Base-by-base conservation (phyloP, 257 asterid genomes). In the Orobanche coerulescens region DNA sequence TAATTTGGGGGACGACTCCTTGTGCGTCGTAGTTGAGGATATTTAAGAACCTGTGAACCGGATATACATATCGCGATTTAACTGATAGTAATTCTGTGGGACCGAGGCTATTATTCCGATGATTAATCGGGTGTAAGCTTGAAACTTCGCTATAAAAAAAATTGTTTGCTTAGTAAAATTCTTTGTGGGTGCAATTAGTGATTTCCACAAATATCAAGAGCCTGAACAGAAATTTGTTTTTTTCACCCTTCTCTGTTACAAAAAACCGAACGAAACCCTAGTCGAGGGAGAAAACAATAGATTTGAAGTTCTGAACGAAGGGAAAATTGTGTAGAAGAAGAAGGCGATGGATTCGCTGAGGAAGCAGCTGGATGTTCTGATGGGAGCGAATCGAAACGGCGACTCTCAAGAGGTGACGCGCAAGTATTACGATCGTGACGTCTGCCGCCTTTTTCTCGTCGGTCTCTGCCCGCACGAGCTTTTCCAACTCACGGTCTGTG, bases 381-480 rank as follows among this genome's bases (percentile, higher is more conserved):
- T 87, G 95, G 95, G 95, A 51, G 91, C 94, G 10, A 87, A 87
- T 64, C 81, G 95, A 6, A 85, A 87, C 69, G 95, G 95, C 30
- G 95, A 87, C 56, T 73, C 82, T 3, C 65, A 70, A 66, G 95
- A 87, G 75, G 87, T 87, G 37, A 86, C 80, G 58, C 83, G 94
- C 20, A 84, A 87, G 73, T 87, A 87, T 75, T 80, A 14, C 81
- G 94, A 87, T 68, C 95, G 95, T 23, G 95, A 87, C 53, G 95
- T 87, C n/a, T 87, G 95, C 71, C 95, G 95, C 61, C 85, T 87
- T 30, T 84, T 53, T 73, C 95, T 87, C 74, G 78, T 88, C 31
- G 95, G 95, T 54, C 87, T 87, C 13, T 87, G 95, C 75, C 91
- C 95, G 34, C 94, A 87, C 76, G 95, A 87, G 62, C 91, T 87